These are phyloP conservation scores for Papilionanthe hybrid DNA, from an alignment of 116 monocot genomes.

Conservation along the genomic window DNA sequence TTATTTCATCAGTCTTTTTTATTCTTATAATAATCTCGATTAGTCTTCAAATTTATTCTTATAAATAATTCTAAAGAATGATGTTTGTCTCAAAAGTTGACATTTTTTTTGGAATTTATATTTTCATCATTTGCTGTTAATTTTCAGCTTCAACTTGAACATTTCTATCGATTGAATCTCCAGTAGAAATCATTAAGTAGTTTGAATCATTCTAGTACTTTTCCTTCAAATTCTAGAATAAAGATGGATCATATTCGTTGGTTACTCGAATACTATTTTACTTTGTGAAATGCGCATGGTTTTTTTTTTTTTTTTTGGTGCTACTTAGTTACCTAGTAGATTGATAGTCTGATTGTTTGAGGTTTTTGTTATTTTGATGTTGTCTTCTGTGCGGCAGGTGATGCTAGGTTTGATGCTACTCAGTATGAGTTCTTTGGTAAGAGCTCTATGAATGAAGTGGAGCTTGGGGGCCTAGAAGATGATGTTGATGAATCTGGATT, in stretches of 20 bases:
- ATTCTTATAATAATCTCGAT: neutral
- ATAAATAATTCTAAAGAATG: neutral
- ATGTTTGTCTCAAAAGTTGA: neutral
- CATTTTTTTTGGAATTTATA: neutral
- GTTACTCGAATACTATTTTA: neutral
- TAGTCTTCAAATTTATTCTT: neutral
- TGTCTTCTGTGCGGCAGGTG: slow-evolving; percentile 23
- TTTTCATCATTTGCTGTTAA: neutral
- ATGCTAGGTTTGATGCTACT: slow-evolving; percentile 60
- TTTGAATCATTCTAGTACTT: neutral
- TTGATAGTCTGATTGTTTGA: neutral
- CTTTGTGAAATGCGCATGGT: neutral
- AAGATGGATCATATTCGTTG: neutral
- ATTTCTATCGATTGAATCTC: neutral
- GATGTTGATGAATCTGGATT: slow-evolving; percentile 25
- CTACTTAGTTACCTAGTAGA: neutral
- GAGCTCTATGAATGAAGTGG: slow-evolving; percentile 52
- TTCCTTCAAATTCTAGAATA: neutral
- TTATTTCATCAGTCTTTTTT: neutral
- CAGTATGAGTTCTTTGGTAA: slow-evolving; percentile 78
- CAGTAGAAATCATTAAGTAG: neutral
- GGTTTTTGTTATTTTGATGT: neutral
- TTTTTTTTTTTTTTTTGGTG: neutral
- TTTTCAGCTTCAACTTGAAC: neutral
- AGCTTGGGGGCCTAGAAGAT: slow-evolving; percentile 65